Percentiles rank a stretch among this genome's conserved stretches.
phyloP scores from a whole-genome alignment of 2,329 filamentous ascomycete genomes.

The Venturia nashicola region DNA sequence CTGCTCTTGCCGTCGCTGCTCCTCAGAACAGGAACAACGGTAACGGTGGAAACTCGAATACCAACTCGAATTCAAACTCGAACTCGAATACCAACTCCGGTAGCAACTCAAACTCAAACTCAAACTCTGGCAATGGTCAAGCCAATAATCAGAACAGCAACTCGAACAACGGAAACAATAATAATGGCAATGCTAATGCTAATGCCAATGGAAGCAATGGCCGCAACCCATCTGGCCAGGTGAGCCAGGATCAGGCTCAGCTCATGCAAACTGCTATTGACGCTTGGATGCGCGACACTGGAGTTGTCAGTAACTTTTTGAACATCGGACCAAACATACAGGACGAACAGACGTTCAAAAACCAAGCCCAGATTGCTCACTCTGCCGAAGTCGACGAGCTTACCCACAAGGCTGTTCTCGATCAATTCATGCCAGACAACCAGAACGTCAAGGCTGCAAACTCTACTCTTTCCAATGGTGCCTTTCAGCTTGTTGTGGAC shows the following conservation, averaged over 20 bases:
- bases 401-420: slow-evolving; percentile 8
- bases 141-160: not conserved
- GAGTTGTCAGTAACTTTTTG: slow-evolving; percentile 7
- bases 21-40: slow-evolving; percentile 7
- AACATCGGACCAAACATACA: slow-evolving; percentile 1
- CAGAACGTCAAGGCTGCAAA: slow-evolving; percentile 6
- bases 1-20: not conserved
- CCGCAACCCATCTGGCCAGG: not conserved
- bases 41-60: not conserved
- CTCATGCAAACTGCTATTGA: slow-evolving; percentile 6
- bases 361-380: slow-evolving; percentile 8
- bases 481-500: slow-evolving; percentile 10
- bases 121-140: not conserved
- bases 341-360: slow-evolving; percentile 6
- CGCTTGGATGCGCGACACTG: slow-evolving; percentile 9
- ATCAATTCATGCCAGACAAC: slow-evolving; percentile 9
- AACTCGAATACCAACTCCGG: not conserved
- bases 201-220: slow-evolving; percentile 1
- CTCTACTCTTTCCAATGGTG: slow-evolving; percentile 7
- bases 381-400: slow-evolving; percentile 9
- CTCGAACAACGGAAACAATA: not conserved
- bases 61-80: not conserved
- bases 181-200: not conserved
- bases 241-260: slow-evolving; percentile 6
- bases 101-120: not conserved